Evolutionary conservation across 352 stramenopile species (phyloP).

Genomic region (Pythium aquatile): DNA sequence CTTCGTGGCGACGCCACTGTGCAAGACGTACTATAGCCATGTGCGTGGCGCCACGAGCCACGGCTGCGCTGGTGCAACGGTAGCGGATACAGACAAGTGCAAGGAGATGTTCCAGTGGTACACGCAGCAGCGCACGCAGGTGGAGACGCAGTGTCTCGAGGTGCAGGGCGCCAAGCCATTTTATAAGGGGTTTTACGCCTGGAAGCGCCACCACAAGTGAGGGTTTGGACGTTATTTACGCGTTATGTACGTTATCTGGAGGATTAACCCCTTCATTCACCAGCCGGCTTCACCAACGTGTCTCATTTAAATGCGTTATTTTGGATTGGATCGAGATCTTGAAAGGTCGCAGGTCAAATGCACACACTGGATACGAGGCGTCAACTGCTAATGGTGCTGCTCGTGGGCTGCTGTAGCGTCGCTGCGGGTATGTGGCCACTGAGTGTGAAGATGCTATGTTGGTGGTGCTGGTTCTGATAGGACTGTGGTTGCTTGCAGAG

Average conservation of each 20-base stretch:
- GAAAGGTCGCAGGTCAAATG: constrained; percentile 9
- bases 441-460: not conserved
- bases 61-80: constrained; percentile 20
- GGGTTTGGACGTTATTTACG: constrained; percentile 8
- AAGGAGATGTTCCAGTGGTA: constrained; percentile 60
- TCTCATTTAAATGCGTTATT: not conserved
- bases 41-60: constrained; percentile 35
- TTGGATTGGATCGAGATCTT: constrained; percentile 4
- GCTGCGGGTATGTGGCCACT: not conserved
- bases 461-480: not conserved
- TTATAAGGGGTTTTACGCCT: constrained; percentile 31
- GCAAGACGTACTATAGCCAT: constrained; percentile 59
- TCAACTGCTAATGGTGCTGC: not conserved
- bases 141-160: constrained; percentile 58
- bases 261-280: no score
- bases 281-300: no score
- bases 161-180: constrained; percentile 27
- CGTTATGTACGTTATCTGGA: constrained; percentile 9
- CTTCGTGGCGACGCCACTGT: constrained; percentile 49
- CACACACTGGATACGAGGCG: not conserved
- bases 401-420: not conserved
- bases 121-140: constrained; percentile 27
- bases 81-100: constrained; percentile 20
- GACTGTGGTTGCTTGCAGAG: constrained; percentile 24
- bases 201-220: constrained; percentile 18